A percentile compares a stretch with the other conserved stretches of the same genome.
These are phyloP conservation scores for Globisporangium uncinulatum DNA, from an alignment of 352 stramenopile genomes.

Conservation along the genomic window DNA sequence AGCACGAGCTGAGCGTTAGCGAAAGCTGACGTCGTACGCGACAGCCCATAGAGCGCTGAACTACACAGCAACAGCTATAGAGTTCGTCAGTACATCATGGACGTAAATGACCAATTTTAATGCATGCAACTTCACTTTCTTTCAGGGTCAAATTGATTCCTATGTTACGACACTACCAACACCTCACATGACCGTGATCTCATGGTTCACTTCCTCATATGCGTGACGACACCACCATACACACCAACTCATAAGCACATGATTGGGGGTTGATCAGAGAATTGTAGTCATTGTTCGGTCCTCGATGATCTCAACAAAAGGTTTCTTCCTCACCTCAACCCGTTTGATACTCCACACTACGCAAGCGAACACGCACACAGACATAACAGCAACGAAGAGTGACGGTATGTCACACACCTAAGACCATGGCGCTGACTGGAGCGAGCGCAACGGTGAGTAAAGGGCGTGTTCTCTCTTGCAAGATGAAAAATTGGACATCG, in stretches of 20 bases:
- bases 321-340: conserved; percentile 77
- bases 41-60: conserved; percentile 8
- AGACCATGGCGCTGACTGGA: conserved; percentile 70
- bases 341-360: background rate
- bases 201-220: too few species aligned
- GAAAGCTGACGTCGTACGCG: conserved; percentile 1
- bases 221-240: too few species aligned
- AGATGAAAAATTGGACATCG: conserved; percentile 85
- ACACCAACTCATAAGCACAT: too few species aligned
- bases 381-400: background rate
- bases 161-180: too few species aligned
- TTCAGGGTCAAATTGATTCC: too few species aligned
- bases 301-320: conserved; percentile 67
- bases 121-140: too few species aligned
- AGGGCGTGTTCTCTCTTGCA: conserved; percentile 56
- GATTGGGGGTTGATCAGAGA: conserved; percentile 73
- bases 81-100: background rate
- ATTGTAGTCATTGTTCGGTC: conserved; percentile 84
- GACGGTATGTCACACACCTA: conserved; percentile 51
- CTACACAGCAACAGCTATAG: background rate
- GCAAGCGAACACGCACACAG: conserved; percentile 2
- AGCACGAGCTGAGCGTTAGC: conserved; percentile 27
- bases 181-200: too few species aligned
- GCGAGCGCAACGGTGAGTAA: conserved; percentile 63
- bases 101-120: too few species aligned